phyloP scores from a whole-genome alignment of 169 alveolate genomes.

The Babesia caballi region DNA sequence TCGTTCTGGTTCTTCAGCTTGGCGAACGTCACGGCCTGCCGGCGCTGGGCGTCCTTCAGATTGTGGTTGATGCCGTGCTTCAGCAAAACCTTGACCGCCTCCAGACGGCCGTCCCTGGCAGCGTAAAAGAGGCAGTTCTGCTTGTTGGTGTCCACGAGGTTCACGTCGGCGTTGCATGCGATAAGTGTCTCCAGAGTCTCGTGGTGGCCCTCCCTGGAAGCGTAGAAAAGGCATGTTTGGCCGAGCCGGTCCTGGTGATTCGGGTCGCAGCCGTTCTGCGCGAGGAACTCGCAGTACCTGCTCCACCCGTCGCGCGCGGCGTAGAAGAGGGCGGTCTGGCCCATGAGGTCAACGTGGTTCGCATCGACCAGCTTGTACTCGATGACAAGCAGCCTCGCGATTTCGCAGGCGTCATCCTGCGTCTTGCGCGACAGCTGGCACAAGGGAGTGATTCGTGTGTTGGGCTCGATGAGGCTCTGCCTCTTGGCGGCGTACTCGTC shows the following conservation, averaged over 20 bases:
- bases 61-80: conserved; percentile 84
- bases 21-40: conserved; percentile 88
- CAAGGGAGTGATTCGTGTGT: conserved; percentile 78
- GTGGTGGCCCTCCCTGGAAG: conserved; percentile 90
- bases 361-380: conserved; percentile 79
- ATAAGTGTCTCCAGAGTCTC: conserved; percentile 76
- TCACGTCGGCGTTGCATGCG: conserved; percentile 83
- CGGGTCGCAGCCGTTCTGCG: conserved; percentile 85
- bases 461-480: conserved; percentile 58
- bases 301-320: conserved; percentile 91
- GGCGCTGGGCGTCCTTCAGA: conserved; percentile 84
- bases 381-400: conserved; percentile 78
- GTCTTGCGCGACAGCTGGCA: conserved; percentile 82
- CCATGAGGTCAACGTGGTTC: conserved; percentile 78
- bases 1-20: conserved; percentile 84
- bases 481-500: conserved; percentile 12
- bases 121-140: conserved; percentile 91
- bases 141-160: conserved; percentile 81
- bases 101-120: conserved; percentile 86
- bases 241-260: conserved; percentile 87
- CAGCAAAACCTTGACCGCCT: conserved; percentile 82
- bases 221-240: conserved; percentile 88
- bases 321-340: conserved; percentile 89
- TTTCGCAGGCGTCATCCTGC: conserved; percentile 83
- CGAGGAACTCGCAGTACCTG: conserved; percentile 79